These are phyloP conservation scores for Solanum neorickii DNA, from an alignment of 257 asterid genomes.

Conservation along the genomic window DNA sequence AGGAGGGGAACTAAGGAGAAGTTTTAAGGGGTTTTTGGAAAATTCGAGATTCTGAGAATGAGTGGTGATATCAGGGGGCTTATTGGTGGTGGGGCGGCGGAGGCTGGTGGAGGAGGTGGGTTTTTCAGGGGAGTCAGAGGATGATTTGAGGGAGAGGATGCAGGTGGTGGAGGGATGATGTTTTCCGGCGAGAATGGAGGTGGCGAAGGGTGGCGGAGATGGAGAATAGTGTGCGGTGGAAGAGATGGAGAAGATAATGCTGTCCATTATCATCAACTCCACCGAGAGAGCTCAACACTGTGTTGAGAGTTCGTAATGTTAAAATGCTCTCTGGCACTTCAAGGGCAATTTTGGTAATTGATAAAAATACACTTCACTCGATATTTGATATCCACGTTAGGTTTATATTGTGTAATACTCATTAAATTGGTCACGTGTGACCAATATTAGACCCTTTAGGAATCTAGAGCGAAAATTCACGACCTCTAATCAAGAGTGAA, in stretches of 20 bases:
- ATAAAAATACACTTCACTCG: not conserved
- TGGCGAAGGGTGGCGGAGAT: conserved; percentile 14
- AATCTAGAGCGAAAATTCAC: not conserved
- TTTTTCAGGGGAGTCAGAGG: not conserved
- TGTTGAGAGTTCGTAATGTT: not conserved
- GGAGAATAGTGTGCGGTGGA: conserved; percentile 31
- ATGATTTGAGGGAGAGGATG: conserved; percentile 23
- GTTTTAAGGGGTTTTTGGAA: conserved; percentile 59
- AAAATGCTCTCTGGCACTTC: not conserved
- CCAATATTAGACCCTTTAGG: not conserved
- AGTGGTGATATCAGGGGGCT: conserved; percentile 20
- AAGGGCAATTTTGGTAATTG: not conserved
- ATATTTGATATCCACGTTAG: rapidly evolving
- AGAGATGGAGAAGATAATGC: conserved; percentile 18
- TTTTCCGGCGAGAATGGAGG: conserved; percentile 2
- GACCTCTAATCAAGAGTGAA: too few relatives aligned
- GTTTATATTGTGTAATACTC: not conserved
- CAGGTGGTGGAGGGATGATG: conserved; percentile 10
- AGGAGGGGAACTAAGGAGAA: conserved; percentile 19
- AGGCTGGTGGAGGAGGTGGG: conserved; percentile 19
- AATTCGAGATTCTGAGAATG: conserved; percentile 16
- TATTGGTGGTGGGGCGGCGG: conserved; percentile 69
- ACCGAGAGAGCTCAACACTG: not conserved
- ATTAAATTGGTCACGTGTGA: rapidly evolving
- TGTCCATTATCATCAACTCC: not conserved